Conservation (phyloP, 257 asterid genomes). For the Solanum paucissectum region DNA sequence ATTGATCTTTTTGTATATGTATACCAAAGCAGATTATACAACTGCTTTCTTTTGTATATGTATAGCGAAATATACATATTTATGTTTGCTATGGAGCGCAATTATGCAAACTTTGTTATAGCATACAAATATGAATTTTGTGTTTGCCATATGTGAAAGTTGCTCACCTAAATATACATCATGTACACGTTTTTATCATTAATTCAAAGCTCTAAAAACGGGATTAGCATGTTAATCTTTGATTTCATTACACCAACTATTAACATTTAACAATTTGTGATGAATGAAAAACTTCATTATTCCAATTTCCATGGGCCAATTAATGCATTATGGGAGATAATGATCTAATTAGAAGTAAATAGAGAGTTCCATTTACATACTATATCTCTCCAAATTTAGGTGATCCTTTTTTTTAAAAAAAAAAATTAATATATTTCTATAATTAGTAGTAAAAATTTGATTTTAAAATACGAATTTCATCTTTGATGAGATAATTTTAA, state of each 20-base stretch:
- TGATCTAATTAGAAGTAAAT: not conserved
- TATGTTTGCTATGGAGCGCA: too few species aligned
- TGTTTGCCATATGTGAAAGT: too few species aligned
- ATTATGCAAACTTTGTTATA: too few species aligned
- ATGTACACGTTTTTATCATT: not conserved
- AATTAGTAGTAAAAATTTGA: too few species aligned
- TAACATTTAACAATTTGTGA: not conserved
- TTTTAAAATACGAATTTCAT: too few species aligned
- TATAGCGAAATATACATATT: too few species aligned
- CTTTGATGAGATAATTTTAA: too few species aligned
- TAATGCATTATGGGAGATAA: not conserved
- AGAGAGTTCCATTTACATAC: not conserved
- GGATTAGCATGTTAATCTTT: not conserved
- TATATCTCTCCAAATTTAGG: not conserved
- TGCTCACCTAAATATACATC: not conserved
- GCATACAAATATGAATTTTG: too few species aligned
- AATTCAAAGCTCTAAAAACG: not conserved
- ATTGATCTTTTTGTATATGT: too few species aligned
- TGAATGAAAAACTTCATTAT: not conserved
- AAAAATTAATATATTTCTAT: too few species aligned
- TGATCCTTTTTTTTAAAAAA: not conserved
- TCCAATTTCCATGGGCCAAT: not conserved
- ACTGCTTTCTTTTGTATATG: too few species aligned
- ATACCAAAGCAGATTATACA: too few species aligned
- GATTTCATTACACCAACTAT: not conserved